Conservation (phyloP, 495 filamentous ascomycete genomes). For the Coniosporium apollinis region DNA sequence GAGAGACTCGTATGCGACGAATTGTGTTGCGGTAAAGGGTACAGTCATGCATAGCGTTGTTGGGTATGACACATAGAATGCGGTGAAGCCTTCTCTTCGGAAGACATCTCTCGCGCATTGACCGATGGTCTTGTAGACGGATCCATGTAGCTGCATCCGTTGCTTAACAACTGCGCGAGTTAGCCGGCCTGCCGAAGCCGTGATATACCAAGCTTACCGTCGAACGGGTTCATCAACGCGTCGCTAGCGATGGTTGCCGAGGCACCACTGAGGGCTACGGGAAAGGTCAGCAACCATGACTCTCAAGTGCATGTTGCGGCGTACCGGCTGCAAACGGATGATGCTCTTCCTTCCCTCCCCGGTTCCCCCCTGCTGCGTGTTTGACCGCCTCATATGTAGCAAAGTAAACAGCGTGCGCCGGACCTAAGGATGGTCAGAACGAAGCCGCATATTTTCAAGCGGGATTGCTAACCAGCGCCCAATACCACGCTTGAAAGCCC, state of each 20-base stretch:
- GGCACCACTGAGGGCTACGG: slow-evolving; percentile 70
- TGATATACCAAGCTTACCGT: slow-evolving; percentile 44
- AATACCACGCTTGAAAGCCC: slow-evolving; percentile 92
- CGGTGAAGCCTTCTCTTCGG: slow-evolving; percentile 66
- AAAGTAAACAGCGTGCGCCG: slow-evolving; percentile 95
- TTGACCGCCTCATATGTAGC: slow-evolving; percentile 96
- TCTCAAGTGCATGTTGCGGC: too few relatives aligned
- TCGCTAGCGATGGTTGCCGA: slow-evolving; percentile 92
- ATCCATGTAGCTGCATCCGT: slow-evolving; percentile 95
- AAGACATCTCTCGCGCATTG: slow-evolving; percentile 83
- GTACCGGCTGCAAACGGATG: slow-evolving; percentile 85
- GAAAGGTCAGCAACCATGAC: slow-evolving; percentile 5
- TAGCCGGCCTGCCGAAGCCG: slow-evolving; percentile 10
- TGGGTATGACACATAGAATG: slow-evolving; percentile 97
- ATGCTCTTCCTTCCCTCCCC: slow-evolving; percentile 66
- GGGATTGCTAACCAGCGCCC: slow-evolving; percentile 58
- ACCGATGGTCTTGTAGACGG: slow-evolving; percentile 65
- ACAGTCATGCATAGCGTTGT: slow-evolving; percentile 98
- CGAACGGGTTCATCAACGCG: slow-evolving; percentile 98
- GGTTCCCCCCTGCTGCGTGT: slow-evolving; percentile 85
- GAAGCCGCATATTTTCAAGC: slow-evolving; percentile 12
- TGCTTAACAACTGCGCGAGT: slow-evolving; percentile 76
- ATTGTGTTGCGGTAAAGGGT: slow-evolving; percentile 90
- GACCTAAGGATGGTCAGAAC: slow-evolving; percentile 39
- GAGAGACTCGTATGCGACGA: slow-evolving; percentile 91